Base-by-base conservation (phyloP, 805 yeast genomes). In the Blastobotrys terrestris region DNA sequence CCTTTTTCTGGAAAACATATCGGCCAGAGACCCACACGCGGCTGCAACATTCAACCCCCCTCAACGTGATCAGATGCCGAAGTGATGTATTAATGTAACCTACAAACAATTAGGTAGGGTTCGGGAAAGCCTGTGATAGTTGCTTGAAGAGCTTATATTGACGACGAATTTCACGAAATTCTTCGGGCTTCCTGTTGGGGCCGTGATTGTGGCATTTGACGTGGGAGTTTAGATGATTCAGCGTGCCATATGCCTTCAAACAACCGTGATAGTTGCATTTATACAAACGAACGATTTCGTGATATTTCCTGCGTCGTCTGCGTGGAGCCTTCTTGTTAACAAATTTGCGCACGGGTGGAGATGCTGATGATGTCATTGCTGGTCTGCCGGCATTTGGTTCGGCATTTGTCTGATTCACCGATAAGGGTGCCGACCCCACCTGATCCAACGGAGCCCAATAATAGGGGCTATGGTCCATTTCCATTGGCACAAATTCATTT, bases 181-280 rank as follows among this genome's bases (percentile, higher is more conserved):
- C 84, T 41, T 76, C 76, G 0, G 84, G 83, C 39, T 68, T 66
- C 39, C 84, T 69, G 62, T 78, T 79, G 16, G 69, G 65, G 7
- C 85, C 85, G 61, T 80, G 85, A 14, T 69, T 70, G 54, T 80
- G 83, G 56, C 76, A 69, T 1, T 71, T 60, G 39, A 80, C 77
- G 60, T 80, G 85, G 13, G 83, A 79, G 58, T 80, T 80, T 39
- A 80, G 65, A 61, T 80, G 85, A 61, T 80, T 80, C 42, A 80
- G 69, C 3, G 85, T 80, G 13, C 85, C 85, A 59, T 80, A 80
- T 6, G 78, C 76, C 64, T 80, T 80, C 5, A 69, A 65, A 55
- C 85, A 80, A 8, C 69, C 70, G 21, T 67, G 65, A 57, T 61
- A 74, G 50, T 70, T 77, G 62, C 85, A 80, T 19, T 66, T 68